phyloP scores from a whole-genome alignment of 2,329 filamentous ascomycete genomes.

The Pseudocercospora cruenta region DNA sequence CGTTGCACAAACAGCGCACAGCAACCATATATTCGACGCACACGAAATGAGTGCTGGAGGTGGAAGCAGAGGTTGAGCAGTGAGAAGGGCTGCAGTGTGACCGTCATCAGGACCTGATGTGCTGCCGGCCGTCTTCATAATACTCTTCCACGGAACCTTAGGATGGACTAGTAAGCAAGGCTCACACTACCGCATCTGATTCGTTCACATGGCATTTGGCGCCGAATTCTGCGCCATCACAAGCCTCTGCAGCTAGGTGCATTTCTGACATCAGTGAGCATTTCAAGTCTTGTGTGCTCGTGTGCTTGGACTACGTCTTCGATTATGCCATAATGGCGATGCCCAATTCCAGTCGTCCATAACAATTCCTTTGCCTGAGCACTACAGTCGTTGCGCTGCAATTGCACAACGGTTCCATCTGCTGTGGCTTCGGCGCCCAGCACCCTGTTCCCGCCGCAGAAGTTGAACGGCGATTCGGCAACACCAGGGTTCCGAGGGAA shows the following conservation, averaged over 20 bases:
- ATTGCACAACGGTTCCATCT: not conserved
- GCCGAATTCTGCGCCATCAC: not conserved
- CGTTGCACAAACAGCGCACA: not conserved
- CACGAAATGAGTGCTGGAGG: not conserved
- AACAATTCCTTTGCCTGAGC: not conserved
- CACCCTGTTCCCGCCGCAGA: not conserved
- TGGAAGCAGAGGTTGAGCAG: not conserved
- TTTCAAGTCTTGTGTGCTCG: not conserved
- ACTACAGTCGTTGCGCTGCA: not conserved
- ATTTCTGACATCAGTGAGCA: no score
- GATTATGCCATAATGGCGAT: not conserved
- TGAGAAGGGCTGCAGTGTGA: not conserved
- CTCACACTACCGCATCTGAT: not conserved
- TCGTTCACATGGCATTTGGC: not conserved
- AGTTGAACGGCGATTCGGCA: conserved; percentile 1
- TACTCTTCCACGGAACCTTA: not conserved
- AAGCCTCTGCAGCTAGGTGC: not conserved
- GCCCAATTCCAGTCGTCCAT: not conserved
- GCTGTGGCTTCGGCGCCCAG: not conserved
- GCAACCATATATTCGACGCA: not conserved
- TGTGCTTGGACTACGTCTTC: not conserved
- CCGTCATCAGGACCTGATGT: not conserved
- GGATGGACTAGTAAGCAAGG: not conserved
- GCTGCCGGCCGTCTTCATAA: not conserved
- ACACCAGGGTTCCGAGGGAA: conserved; percentile 4